Base-by-base conservation (phyloP, 495 filamentous ascomycete species). In the Penicillium steckii region DNA sequence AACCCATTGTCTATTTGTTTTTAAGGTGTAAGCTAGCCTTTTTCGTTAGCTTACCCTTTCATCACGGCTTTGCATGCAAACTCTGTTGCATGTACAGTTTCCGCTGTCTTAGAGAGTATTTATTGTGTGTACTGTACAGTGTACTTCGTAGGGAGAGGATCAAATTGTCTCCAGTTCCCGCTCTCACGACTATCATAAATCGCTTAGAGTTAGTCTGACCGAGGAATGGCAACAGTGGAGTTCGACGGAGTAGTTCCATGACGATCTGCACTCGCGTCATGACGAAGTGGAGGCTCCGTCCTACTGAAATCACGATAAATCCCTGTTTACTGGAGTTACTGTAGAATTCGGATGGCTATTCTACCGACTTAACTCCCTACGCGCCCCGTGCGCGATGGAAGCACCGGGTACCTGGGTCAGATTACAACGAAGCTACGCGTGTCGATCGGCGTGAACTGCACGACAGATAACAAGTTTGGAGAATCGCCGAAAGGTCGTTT, bases 391-490 rank as follows among this genome's bases (percentile, higher is more conserved):
- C 38, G 21, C 38, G 10, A 41, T n/a, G 19, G 38, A 21, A 41
- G 38, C 38, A 21, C 38, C 38, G 38, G 38, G 38, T 37, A 37
- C 33, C 33, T 37, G 33, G 33, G 4, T 15, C 33, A 15, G 33
- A 18, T 15, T 37, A 27, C 26, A 27, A 4, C 7, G 33, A n/a
- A 3, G 10, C n/a, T n/a, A n/a, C n/a, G 33, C 6, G 13, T 55
- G n/a, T 63, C 41, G 46, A 19, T 42, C 17, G 30, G 15, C 53
- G 59, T 37, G 58, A 56, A 59, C 62, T 59, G 59, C 59, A 40
- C 15, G 27, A 22, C 10, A 12, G 15, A 41, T 41, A 32, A n/a
- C n/a, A n/a, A n/a, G n/a, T n/a, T n/a, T n/a, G n/a, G n/a, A n/a
- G n/a, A n/a, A n/a, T n/a, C n/a, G n/a, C n/a, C n/a, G n/a, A n/a